phyloP scores from a whole-genome alignment of 768 basidiomycete genomes.

The Rhodosporidiobolus sp. region DNA sequence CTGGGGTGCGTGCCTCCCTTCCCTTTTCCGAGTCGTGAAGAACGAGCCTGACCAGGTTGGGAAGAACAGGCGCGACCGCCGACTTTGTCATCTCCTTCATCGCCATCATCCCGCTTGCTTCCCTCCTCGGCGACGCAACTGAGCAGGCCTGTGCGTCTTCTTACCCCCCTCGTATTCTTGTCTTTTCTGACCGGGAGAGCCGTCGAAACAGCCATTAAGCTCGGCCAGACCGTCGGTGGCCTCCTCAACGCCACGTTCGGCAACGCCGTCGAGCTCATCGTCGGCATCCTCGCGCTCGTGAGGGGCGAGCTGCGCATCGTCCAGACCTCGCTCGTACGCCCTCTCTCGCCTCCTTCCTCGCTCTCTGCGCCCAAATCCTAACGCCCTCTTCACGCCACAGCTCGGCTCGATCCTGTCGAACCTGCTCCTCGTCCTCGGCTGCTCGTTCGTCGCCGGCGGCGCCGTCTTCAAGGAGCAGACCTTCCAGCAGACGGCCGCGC shows the following conservation, averaged over 20 bases:
- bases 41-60: not conserved
- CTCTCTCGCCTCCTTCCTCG: too few species aligned
- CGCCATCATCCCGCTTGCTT: slow-evolving; percentile 82
- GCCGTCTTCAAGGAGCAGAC: slow-evolving; percentile 62
- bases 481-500: slow-evolving; percentile 81
- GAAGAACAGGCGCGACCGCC: slow-evolving; percentile 40
- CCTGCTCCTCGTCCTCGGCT: slow-evolving; percentile 81
- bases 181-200: too few species aligned
- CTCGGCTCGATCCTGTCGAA: slow-evolving; percentile 89
- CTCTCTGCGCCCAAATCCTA: too few species aligned
- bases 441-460: slow-evolving; percentile 83
- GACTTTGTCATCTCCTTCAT: slow-evolving; percentile 55
- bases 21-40: not conserved
- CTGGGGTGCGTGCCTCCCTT: slow-evolving; percentile 64
- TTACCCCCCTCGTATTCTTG: too few species aligned
- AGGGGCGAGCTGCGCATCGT: slow-evolving; percentile 83
- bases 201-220: slow-evolving; percentile 34
- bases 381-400: too few species aligned
- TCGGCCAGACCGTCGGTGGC: slow-evolving; percentile 82
- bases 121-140: slow-evolving; percentile 76
- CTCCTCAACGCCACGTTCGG: slow-evolving; percentile 75
- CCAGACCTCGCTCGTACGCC: slow-evolving; percentile 69
- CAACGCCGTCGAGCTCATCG: slow-evolving; percentile 54
- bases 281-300: slow-evolving; percentile 68
- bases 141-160: slow-evolving; percentile 63